These are phyloP conservation scores for Coprinopsis strossmayeri DNA, from an alignment of 768 basidiomycete genomes.

Conservation along the genomic window DNA sequence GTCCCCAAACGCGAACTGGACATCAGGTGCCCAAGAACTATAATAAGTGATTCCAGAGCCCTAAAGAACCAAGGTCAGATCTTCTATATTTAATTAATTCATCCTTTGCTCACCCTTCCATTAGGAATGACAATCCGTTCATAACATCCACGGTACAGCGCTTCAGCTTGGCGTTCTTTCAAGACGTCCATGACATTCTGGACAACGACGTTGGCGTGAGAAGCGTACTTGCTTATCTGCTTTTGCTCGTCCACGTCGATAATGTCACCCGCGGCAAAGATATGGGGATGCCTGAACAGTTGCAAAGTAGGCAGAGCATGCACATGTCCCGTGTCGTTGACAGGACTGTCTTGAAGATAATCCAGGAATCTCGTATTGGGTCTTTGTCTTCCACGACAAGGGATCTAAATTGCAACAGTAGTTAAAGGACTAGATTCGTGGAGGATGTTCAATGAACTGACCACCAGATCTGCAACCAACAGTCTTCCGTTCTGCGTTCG, in stretches of 20 bases:
- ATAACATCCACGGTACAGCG: slow-evolving; percentile 38
- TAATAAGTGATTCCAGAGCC: slow-evolving; percentile 35
- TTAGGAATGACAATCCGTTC: slow-evolving; percentile 53
- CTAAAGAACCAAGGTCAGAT: slow-evolving; percentile 16
- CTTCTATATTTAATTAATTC: too few relatives aligned
- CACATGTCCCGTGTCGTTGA: slow-evolving; percentile 30
- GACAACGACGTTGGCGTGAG: slow-evolving; percentile 13
- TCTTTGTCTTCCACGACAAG: slow-evolving; percentile 25
- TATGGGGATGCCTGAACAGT: slow-evolving; percentile 14
- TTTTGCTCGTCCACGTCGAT: slow-evolving; percentile 19
- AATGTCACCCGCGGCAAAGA: slow-evolving; percentile 19
- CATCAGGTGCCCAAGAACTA: slow-evolving; percentile 37
- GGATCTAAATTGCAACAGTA: slow-evolving; percentile 17
- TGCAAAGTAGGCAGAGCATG: slow-evolving; percentile 37
- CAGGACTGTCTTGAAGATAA: slow-evolving; percentile 26
- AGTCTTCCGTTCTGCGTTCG: slow-evolving; percentile 39
- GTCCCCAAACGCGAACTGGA: slow-evolving; percentile 35
- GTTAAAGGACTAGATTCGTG: too few relatives aligned
- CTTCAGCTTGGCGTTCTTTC: slow-evolving; percentile 16
- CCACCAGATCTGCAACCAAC: slow-evolving; percentile 48
- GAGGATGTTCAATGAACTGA: slow-evolving; percentile 21
- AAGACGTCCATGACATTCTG: slow-evolving; percentile 16
- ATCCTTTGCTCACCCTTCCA: slow-evolving; percentile 53
- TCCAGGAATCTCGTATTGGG: slow-evolving; percentile 41
- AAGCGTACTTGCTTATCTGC: slow-evolving; percentile 13